Conservation (phyloP, 305 asterid species). For the Fraxinus paxiana region DNA sequence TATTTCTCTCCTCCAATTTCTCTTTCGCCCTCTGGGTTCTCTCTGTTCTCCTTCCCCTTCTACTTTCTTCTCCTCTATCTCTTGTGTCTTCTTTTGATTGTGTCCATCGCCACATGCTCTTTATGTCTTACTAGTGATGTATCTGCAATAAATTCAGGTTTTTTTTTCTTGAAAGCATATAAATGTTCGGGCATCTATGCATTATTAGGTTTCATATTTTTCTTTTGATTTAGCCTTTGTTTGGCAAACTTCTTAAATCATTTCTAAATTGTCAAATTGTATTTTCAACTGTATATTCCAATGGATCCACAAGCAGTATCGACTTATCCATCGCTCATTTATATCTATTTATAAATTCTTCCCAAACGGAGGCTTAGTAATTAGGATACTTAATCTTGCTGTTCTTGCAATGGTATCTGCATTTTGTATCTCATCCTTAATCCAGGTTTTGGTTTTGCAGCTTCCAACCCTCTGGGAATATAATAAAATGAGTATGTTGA, state of each 20-base stretch:
- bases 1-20: neutral
- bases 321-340: neutral
- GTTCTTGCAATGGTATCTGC: conserved; percentile 7
- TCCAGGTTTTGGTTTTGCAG: conserved; percentile 40
- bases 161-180: neutral
- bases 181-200: neutral
- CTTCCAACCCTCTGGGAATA: conserved; percentile 74
- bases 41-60: neutral
- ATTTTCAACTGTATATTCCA: neutral
- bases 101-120: neutral
- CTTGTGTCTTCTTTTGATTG: neutral
- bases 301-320: neutral
- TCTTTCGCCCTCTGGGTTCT: neutral
- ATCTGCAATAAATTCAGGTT: neutral
- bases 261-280: neutral
- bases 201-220: neutral
- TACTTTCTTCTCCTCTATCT: neutral
- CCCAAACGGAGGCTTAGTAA: neutral
- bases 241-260: neutral
- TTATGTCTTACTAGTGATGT: neutral
- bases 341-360: neutral
- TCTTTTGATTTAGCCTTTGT: neutral
- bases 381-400: neutral
- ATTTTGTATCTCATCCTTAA: conserved; percentile 15
- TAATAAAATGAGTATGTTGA: conserved; percentile 81